Percentiles rank a stretch among this genome's conserved stretches.
Conservation (phyloP, 2,329 filamentous ascomycete species). For the Ilyonectria robusta region DNA sequence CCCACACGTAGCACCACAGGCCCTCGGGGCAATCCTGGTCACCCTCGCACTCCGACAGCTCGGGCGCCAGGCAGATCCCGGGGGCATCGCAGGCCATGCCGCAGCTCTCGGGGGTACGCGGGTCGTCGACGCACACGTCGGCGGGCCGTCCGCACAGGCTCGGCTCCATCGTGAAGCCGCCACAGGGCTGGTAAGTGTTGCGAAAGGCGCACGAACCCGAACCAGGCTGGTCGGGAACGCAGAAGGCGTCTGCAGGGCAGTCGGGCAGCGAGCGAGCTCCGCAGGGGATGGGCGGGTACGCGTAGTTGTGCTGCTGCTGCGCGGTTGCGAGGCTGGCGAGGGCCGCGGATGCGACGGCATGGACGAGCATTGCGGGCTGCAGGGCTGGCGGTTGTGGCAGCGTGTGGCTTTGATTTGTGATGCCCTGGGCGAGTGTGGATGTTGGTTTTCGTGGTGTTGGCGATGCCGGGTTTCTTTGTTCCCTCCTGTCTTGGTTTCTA, state of each 20-base stretch:
- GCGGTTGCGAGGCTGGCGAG: neutral
- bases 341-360: constrained; percentile 9
- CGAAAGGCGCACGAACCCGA: constrained; percentile 21
- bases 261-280: neutral
- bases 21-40: constrained; percentile 16
- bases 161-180: constrained; percentile 13
- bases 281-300: constrained; percentile 24
- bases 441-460: neutral
- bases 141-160: constrained; percentile 1
- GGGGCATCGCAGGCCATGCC: constrained; percentile 29
- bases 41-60: constrained; percentile 14
- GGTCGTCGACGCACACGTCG: constrained; percentile 29
- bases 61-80: constrained; percentile 21
- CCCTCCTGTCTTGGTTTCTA: too few species aligned
- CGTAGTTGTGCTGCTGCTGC: constrained; percentile 15
- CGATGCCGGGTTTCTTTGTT: too few species aligned
- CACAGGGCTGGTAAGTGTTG: constrained; percentile 21
- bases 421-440: neutral
- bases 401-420: neutral
- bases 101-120: constrained; percentile 28
- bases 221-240: constrained; percentile 5
- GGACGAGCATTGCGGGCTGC: neutral
- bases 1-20: constrained; percentile 26
- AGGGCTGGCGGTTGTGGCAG: neutral
- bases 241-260: constrained; percentile 9